phyloP scores from a whole-genome alignment of 805 yeast species.

The Schwanniomyces occidentalis region DNA sequence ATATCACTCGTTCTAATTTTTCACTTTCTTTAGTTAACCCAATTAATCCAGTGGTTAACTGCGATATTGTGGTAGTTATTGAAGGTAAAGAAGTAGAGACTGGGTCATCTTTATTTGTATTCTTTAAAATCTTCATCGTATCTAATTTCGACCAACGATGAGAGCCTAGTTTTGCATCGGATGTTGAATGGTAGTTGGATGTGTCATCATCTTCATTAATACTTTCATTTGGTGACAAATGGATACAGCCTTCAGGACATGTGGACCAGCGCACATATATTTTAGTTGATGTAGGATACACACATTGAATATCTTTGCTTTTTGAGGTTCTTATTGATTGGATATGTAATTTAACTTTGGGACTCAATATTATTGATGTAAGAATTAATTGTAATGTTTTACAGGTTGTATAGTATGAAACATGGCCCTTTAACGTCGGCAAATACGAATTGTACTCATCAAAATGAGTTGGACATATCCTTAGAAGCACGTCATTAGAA shows the following conservation, averaged over 20 bases:
- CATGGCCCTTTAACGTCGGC: constrained; percentile 57
- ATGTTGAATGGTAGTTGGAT: constrained; percentile 27
- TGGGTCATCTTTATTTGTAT: constrained; percentile 3
- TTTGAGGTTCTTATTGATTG: constrained; percentile 32
- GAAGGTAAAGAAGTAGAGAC: constrained; percentile 16
- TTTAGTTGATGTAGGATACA: constrained; percentile 47
- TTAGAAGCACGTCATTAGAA: constrained; percentile 47
- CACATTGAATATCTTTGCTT: constrained; percentile 24
- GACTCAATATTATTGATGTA: constrained; percentile 56
- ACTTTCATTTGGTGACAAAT: constrained; percentile 28
- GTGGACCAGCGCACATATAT: constrained; percentile 59
- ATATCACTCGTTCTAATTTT: constrained; percentile 40
- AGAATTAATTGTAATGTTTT: constrained; percentile 56
- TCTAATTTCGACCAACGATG: constrained; percentile 43
- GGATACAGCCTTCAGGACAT: constrained; percentile 52
- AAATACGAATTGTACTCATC: constrained; percentile 45
- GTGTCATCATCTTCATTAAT: constrained; percentile 5
- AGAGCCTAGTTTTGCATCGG: constrained; percentile 40
- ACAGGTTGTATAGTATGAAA: constrained; percentile 55
- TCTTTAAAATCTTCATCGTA: constrained; percentile 18
- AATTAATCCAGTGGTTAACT: constrained; percentile 32
- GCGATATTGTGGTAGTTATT: constrained; percentile 23
- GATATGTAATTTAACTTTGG: constrained; percentile 54
- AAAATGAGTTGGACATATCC: constrained; percentile 57
- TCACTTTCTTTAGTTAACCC: constrained; percentile 30